A percentile compares a stretch with the other conserved stretches of the same genome.
Evolutionary conservation across 2,329 filamentous ascomycete genomes (phyloP).

Genomic region (Fusarium subtropicale): DNA sequence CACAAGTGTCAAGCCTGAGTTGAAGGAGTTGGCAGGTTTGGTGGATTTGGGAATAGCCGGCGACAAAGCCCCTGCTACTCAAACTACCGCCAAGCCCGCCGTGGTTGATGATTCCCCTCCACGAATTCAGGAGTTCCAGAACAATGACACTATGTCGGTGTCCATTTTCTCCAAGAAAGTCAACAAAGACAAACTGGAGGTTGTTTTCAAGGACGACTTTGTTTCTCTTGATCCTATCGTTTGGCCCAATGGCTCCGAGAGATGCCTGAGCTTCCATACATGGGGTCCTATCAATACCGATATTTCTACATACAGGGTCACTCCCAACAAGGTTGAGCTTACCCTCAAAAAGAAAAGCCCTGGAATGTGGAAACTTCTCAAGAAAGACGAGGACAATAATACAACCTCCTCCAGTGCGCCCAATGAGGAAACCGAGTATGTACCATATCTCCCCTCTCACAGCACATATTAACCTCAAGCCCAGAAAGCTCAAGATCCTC

Average conservation of each 20-base stretch:
- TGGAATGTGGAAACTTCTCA: conserved; percentile 73
- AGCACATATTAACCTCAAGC: conserved; percentile 4
- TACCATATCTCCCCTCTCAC: background rate
- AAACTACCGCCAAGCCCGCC: conserved; percentile 25
- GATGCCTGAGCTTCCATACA: conserved; percentile 72
- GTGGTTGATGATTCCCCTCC: conserved; percentile 44
- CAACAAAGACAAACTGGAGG: conserved; percentile 55
- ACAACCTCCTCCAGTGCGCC: background rate
- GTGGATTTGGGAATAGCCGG: conserved; percentile 20
- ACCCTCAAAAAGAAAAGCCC: conserved; percentile 73
- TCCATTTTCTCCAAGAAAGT: conserved; percentile 59
- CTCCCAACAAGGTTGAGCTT: conserved; percentile 84
- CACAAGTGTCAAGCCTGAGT: conserved; percentile 48
- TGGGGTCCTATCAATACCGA: conserved; percentile 72
- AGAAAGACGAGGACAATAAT: conserved; percentile 27
- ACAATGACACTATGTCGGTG: conserved; percentile 50
- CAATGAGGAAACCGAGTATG: conserved; percentile 41
- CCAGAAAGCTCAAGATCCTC: conserved; percentile 33
- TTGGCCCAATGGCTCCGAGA: conserved; percentile 65
- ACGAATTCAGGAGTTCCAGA: conserved; percentile 54
- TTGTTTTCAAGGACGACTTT: conserved; percentile 49
- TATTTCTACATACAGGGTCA: conserved; percentile 72
- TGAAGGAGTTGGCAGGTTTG: conserved; percentile 48
- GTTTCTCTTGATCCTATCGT: conserved; percentile 49
- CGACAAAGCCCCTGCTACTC: conserved; percentile 2